Evolutionary conservation across 1,284 basidiomycete species (phyloP), one percentile per base, ranked within the genome.

Genomic region (Cutaneotrichosporon sp.): DNA sequence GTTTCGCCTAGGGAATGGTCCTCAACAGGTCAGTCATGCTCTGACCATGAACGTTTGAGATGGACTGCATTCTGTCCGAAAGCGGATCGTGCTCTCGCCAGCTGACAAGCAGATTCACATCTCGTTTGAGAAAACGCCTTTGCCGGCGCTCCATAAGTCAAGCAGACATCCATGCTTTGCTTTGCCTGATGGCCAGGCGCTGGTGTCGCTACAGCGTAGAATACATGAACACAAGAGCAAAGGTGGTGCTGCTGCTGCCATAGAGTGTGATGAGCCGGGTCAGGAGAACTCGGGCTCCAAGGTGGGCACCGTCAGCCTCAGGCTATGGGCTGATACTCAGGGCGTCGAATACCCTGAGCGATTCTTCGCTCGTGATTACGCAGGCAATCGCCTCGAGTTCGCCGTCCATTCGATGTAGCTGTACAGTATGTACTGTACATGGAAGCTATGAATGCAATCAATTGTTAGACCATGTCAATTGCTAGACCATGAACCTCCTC

Each of bases 371-470:
- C 59, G 64, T 17, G 72, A 74, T 54, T 75, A 66, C 39, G 69
- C 72, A 1, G 68, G 67, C 8, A 75, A 75, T 58, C 59, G 70
- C 41, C 57, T 75, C 9, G 73, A 74, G 56, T 75, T 75, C 35
- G 44, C 46, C 15, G 56, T 58, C 2, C 46, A 49, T 26, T 30
- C 46, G 8, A 47, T 37, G 35, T 30, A 30, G 26, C 26, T 10
- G 5, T 10, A 30, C 7, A 7, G 26, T 30, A 10, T 30, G 5
- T 30, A 5, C 26, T 30, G 26, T 30, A 7, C 10, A 5, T 10
- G 7, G 10, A 5, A 30, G 26, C 26, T 30, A 30, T 30, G n/a
- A n/a, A n/a, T n/a, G n/a, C n/a, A n/a, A n/a, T n/a, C n/a, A n/a
- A n/a, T n/a, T n/a, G n/a, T n/a, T n/a, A n/a, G n/a, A n/a, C n/a